Base-by-base conservation (phyloP, 345 rosid genomes). In the Garcia nutans region DNA sequence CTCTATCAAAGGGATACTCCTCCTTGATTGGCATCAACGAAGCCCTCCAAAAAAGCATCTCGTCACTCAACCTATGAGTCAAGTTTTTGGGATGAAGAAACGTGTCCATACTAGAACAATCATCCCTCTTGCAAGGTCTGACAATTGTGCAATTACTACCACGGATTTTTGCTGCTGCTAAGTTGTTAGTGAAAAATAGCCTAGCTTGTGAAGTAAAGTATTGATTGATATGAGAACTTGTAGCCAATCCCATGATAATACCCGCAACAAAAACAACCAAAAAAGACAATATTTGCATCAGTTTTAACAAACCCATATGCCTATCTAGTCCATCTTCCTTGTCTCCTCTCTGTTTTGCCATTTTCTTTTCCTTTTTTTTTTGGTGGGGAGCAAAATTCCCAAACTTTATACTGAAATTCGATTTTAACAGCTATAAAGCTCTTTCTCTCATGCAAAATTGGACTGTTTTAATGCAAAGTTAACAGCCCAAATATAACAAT, bases 41-140 rank as follows among this genome's bases (percentile, higher is more conserved):
- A 26, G 95, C 95, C 81, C 95, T 89, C 98, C 97, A 94, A 23
- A 91, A 88, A 41, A 94, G 74, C 88, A 89, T 89, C 0, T 83
- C 82, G 45, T 94, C 98, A 5, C 71, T 75, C 93, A 94, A 86
- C 1, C 65, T n/a, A 71, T 92, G 93, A 16, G 77, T 87, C 83
- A 82, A 61, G 65, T 89, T 90, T 61, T 65, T 84, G 0, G 92
- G 97, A 33, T 66, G 78, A 54, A 89, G 26, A 78, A 90, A 90
- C 13, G 83, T 72, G n/a, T 86, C 85, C 61, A 89, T 80, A 49
- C 82, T 86, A 73, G 86, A 82, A 72, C 87, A 89, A 83, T 85
- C 89, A 76, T 26, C 73, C 22, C 58, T 78, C 23, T 84, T 76
- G 45, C 93, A 85, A 52, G 83, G 75, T 1, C 71, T 77, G 3